Percentiles rank a stretch among this genome's conserved stretches.
These are phyloP conservation scores for Agapanthus africanus DNA, from an alignment of 106 monocot species.

Conservation along the genomic window DNA sequence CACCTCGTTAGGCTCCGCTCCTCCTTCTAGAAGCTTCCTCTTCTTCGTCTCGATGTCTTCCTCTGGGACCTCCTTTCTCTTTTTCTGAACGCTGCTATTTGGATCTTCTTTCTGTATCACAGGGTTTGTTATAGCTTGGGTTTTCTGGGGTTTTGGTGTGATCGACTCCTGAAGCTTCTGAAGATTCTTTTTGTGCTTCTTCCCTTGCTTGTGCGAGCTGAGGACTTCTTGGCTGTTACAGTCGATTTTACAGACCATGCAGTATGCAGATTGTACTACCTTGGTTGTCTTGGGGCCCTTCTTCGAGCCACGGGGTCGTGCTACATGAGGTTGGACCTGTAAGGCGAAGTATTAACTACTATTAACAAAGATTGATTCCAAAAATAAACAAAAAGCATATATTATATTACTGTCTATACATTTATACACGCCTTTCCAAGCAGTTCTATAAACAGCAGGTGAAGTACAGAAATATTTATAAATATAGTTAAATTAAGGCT, in stretches of 20 bases:
- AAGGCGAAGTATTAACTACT: too few species aligned
- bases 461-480: too few species aligned
- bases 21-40: conserved; percentile 14
- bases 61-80: conserved; percentile 8
- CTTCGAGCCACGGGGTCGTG: too few species aligned
- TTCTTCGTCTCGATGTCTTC: conserved; percentile 21
- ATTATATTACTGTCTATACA: too few species aligned
- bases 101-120: conserved; percentile 19
- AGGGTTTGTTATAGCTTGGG: conserved; percentile 15
- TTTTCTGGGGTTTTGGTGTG: conserved; percentile 10
- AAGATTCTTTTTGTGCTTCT: conserved; percentile 39
- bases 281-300: not conserved
- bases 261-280: conserved; percentile 14
- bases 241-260: conserved; percentile 29
- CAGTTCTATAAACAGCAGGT: too few species aligned
- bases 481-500: too few species aligned
- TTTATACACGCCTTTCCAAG: too few species aligned
- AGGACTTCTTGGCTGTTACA: conserved; percentile 38
- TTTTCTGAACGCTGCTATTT: not conserved
- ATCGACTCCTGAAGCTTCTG: conserved; percentile 26
- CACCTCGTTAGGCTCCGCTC: conserved; percentile 8
- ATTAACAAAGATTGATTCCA: too few species aligned
- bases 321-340: too few species aligned
- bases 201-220: conserved; percentile 30
- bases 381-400: too few species aligned